phyloP scores from a whole-genome alignment of 768 basidiomycete species.

The Boletus rubescentipes region DNA sequence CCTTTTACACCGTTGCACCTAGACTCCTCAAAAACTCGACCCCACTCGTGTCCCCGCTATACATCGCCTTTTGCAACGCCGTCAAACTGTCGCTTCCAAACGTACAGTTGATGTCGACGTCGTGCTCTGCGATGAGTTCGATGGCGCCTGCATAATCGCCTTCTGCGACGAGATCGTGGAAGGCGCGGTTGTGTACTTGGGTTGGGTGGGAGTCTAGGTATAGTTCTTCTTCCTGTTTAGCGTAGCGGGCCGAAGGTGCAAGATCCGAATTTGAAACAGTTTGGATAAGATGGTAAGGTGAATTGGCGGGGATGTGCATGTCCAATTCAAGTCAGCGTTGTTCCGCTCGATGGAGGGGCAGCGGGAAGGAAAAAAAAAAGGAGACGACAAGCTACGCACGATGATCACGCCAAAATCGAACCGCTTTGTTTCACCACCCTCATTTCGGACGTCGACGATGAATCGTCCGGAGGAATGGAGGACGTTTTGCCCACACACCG shows the following conservation, averaged over 20 bases:
- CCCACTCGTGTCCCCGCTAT: slow-evolving; percentile 19
- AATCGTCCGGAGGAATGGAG: slow-evolving; percentile 16
- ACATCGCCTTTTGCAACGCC: slow-evolving; percentile 25
- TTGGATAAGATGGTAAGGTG: too few species aligned
- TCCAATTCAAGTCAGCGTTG: neutral
- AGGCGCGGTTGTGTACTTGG: slow-evolving; percentile 21
- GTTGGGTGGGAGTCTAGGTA: slow-evolving; percentile 17
- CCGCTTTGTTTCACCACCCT: slow-evolving; percentile 24
- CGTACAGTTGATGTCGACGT: slow-evolving; percentile 21
- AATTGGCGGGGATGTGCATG: neutral
- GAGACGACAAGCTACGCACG: slow-evolving; percentile 15
- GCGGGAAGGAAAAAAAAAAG: neutral
- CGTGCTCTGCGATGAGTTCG: slow-evolving; percentile 18
- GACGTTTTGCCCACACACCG: slow-evolving; percentile 18
- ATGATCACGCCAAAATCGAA: slow-evolving; percentile 29
- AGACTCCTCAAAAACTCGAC: slow-evolving; percentile 19
- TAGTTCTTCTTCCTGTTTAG: slow-evolving; percentile 23
- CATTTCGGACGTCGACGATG: slow-evolving; percentile 27
- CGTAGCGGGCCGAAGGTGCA: too few species aligned
- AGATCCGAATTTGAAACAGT: neutral
- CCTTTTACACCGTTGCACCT: slow-evolving; percentile 17
- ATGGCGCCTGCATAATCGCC: slow-evolving; percentile 21
- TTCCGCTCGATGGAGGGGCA: neutral
- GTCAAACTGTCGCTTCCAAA: slow-evolving; percentile 20
- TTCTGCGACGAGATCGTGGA: slow-evolving; percentile 24